phyloP scores from a whole-genome alignment of 2,329 filamentous ascomycete species.

The Beauveria bassiana region DNA sequence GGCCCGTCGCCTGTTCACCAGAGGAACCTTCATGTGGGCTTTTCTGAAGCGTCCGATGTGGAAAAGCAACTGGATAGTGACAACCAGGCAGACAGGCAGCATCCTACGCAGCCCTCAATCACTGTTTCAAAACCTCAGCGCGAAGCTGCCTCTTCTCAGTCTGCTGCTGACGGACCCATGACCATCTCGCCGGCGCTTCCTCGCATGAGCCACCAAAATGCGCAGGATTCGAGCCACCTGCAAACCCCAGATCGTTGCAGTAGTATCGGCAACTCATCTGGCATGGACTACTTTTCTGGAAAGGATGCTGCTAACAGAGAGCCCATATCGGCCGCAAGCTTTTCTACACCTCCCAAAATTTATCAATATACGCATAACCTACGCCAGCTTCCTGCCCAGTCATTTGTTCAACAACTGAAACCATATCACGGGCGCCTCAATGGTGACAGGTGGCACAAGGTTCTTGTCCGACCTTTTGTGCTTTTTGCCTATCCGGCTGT shows the following conservation, averaged over 20 bases:
- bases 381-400: slow-evolving; percentile 57
- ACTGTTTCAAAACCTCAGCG: slow-evolving; percentile 6
- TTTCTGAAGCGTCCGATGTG: slow-evolving; percentile 29
- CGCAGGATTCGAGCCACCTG: background rate
- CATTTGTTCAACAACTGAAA: slow-evolving; percentile 66
- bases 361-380: slow-evolving; percentile 63
- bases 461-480: slow-evolving; percentile 72
- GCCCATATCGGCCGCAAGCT: slow-evolving; percentile 29
- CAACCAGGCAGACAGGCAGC: background rate
- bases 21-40: slow-evolving; percentile 47
- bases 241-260: background rate
- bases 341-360: slow-evolving; percentile 26
- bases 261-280: slow-evolving; percentile 11
- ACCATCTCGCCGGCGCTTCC: background rate
- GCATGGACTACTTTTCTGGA: slow-evolving; percentile 19
- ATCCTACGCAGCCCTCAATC: background rate
- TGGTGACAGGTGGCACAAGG: slow-evolving; percentile 71
- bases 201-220: background rate
- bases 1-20: slow-evolving; percentile 13
- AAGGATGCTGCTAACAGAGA: slow-evolving; percentile 34
- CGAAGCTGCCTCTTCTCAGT: background rate
- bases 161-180: background rate
- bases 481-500: slow-evolving; percentile 83
- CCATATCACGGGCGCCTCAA: slow-evolving; percentile 73
- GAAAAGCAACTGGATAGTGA: slow-evolving; percentile 5